Evolutionary conservation across 805 yeast genomes (phyloP), one percentile per base, ranked within the genome.

Genomic region (Zygosaccharomyces siamensis): DNA sequence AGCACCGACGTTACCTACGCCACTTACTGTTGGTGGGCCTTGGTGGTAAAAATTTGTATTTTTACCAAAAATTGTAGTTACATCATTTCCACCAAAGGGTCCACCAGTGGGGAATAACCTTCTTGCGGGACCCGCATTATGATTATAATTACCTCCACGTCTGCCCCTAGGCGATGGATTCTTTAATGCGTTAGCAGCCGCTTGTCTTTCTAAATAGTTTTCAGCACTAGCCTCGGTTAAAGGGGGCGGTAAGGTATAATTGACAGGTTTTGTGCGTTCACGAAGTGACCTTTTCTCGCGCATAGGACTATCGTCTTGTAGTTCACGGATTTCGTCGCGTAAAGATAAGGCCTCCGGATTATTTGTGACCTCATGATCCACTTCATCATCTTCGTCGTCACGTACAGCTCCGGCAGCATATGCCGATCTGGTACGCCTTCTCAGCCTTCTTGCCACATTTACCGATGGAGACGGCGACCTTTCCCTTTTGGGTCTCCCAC

Each of bases 41-140:
- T 57, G 57, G 21, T 58, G 59, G 44, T 64, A 64, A 35, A 63
- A 61, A 30, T 68, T 66, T 4, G 87, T 81, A 21, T 80, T 80
- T 41, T 78, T 76, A 5, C 93, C 90, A 66, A 89, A 89, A 27
- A 92, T 71, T 0, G 97, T 84, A 6, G 83, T 77, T 0, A 89
- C 95, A 63, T 92, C 97, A 52, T 92, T 84, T 20, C 99, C 99
- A 26, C 99, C 99, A 73, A 92, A 92, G 1, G 99, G 99, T 0
- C 99, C 99, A 12, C 89, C 89, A 0, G 97, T 92, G 5, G 97
- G 95, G 61, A 86, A 90, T 33, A 93, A 70, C 36, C 96, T 77
- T 60, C 89, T 77, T 36, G 85, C 64, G 24, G 76, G 78, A 39
- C 78, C 79, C 46, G 61, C 62, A 14, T 72, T 63, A 5, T 69